These are phyloP conservation scores for Basidioascus undulatus DNA, from an alignment of 768 basidiomycete species.

Conservation along the genomic window DNA sequence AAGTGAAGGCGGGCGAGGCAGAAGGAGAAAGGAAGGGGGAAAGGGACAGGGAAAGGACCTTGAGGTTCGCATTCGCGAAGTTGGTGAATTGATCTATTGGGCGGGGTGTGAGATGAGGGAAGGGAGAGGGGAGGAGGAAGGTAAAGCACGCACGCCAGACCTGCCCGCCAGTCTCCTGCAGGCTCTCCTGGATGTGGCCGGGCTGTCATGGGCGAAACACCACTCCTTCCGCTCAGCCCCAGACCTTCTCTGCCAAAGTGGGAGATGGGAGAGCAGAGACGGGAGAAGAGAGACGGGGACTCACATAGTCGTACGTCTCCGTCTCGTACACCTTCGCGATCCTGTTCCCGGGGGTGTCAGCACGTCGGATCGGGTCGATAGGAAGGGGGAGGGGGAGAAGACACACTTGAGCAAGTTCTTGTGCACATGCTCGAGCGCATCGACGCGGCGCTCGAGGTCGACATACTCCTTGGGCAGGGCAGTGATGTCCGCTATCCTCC, in stretches of 20 bases:
- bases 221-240: too few species aligned
- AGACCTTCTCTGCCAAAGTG: too few species aligned
- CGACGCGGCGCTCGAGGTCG: conserved; percentile 81
- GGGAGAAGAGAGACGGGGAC: too few species aligned
- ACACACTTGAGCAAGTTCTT: conserved; percentile 25
- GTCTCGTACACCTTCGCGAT: conserved; percentile 69
- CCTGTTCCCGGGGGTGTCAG: too few species aligned
- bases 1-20: neutral
- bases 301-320: conserved; percentile 77
- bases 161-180: too few species aligned
- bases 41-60: conserved; percentile 17
- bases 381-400: conserved; percentile 1
- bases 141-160: too few species aligned
- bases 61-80: conserved; percentile 68
- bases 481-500: neutral
- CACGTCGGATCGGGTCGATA: too few species aligned
- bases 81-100: too few species aligned
- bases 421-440: conserved; percentile 42
- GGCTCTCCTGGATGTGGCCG: too few species aligned
- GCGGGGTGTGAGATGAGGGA: conserved; percentile 42
- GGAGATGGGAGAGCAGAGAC: neutral
- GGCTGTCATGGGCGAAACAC: too few species aligned
- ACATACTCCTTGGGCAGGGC: conserved; percentile 57
- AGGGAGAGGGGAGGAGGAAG: too few species aligned
- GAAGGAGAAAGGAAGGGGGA: neutral